phyloP scores from a whole-genome alignment of 192 early-diverging fungal species.

The Backusella mclennaniae region DNA sequence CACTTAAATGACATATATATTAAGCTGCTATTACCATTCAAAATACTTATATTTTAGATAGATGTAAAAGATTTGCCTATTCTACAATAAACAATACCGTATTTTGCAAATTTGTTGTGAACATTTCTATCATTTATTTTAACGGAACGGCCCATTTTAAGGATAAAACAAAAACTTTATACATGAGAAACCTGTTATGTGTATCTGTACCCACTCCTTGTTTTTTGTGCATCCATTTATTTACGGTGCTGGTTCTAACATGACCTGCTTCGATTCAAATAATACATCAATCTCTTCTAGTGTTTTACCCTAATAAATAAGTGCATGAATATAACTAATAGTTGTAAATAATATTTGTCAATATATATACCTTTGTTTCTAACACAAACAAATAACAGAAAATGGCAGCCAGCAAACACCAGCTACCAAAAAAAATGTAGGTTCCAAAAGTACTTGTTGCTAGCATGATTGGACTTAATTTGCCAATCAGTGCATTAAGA shows the following conservation, averaged over 20 bases:
- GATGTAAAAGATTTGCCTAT: neutral
- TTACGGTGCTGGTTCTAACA: neutral
- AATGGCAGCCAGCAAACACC: conserved; percentile 51
- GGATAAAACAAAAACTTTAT: neutral
- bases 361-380: conserved; percentile 56
- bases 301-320: conserved; percentile 55
- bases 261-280: neutral
- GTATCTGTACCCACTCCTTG: neutral
- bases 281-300: conserved; percentile 87
- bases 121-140: neutral
- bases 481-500: conserved; percentile 54
- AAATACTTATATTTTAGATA: neutral
- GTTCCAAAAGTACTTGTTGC: conserved; percentile 55
- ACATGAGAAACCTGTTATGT: neutral
- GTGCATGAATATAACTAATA: neutral
- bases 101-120: neutral
- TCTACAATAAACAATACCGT: neutral
- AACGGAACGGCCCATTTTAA: neutral
- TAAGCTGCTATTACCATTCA: neutral
- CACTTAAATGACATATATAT: neutral
- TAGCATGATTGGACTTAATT: conserved; percentile 45
- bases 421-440: conserved; percentile 65
- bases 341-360: neutral
- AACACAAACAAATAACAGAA: conserved; percentile 68
- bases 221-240: neutral